Evolutionary conservation across 129 eudicot genomes (phyloP).

Genomic region (Logfia minima): DNA sequence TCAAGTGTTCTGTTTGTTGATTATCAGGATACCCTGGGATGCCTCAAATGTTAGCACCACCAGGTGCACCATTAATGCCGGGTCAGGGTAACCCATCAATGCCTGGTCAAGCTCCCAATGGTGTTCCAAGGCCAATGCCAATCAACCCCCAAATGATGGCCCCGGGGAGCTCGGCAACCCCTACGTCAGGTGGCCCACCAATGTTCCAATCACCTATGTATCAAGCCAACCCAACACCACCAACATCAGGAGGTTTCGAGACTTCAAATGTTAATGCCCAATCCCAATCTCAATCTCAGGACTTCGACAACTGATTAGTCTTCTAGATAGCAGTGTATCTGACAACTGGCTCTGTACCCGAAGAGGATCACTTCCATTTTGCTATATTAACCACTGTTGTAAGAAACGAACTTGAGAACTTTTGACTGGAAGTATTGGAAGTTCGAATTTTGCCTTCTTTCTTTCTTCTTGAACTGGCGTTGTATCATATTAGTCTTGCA

Average conservation of each 20-base stretch:
- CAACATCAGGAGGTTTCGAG: constrained; percentile 42
- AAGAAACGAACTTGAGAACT: constrained; percentile 1
- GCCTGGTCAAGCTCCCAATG: constrained; percentile 41
- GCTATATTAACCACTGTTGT: neutral
- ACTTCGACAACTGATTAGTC: constrained; percentile 6
- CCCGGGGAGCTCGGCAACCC: constrained; percentile 33
- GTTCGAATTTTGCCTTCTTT: neutral
- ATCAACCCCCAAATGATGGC: constrained; percentile 13
- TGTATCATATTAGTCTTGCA: neutral
- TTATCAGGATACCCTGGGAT: constrained; percentile 59
- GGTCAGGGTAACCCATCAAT: constrained; percentile 29
- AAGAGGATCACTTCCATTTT: neutral
- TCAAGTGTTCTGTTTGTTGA: neutral
- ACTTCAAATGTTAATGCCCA: constrained; percentile 43
- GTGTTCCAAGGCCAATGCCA: constrained; percentile 46
- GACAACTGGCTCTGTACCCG: constrained; percentile 9
- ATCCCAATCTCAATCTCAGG: constrained; percentile 45
- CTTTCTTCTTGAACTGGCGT: neutral
- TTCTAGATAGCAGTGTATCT: neutral
- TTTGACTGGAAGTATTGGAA: neutral
- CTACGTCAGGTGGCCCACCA: constrained; percentile 40
- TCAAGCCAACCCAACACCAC: constrained; percentile 36
- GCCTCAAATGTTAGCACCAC: constrained; percentile 61
- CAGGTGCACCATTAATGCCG: constrained; percentile 48
- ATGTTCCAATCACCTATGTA: constrained; percentile 46